These are phyloP conservation scores for Tripterygium wilfordii DNA, from an alignment of 177 flowering plant genomes.

Conservation along the genomic window DNA sequence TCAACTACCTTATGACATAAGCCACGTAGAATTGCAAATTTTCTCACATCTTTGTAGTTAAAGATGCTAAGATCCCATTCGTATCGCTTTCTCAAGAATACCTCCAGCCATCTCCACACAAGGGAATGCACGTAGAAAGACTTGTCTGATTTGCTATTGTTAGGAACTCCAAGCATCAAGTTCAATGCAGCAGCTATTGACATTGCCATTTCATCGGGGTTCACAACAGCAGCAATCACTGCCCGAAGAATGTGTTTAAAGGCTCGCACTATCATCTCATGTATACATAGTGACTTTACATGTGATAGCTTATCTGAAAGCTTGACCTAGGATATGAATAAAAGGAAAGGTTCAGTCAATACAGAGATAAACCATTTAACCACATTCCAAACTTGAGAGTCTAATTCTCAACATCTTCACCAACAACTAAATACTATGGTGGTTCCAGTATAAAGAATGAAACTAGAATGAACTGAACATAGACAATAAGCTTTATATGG, in stretches of 20 bases:
- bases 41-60: conserved; percentile 69
- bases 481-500: no score
- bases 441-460: no score
- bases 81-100: conserved; percentile 77
- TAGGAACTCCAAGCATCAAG: conserved; percentile 82
- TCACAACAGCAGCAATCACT: conserved; percentile 70
- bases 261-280: conserved; percentile 98
- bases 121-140: conserved; percentile 48
- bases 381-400: no score
- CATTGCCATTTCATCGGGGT: conserved; percentile 53
- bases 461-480: no score
- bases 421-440: no score
- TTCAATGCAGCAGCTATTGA: conserved; percentile 82
- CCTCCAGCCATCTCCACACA: conserved; percentile 83
- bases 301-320: conserved; percentile 94
- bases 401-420: no score
- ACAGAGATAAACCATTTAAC: no score
- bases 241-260: conserved; percentile 94
- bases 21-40: conserved; percentile 85
- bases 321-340: conserved; percentile 60
- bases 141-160: conserved; percentile 31
- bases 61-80: conserved; percentile 69
- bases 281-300: conserved; percentile 95
- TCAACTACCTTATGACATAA: conserved; percentile 83
- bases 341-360: not conserved